Conservation (phyloP, 345 rosid species). For the Brassica napus region Da-Ae NC_063445.1:26076501-26077000, state of each 20-base stretch:
- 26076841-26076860: constrained; percentile 73
- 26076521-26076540: no score
- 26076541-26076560: no score
- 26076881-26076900: constrained; percentile 77
- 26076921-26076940: constrained; percentile 98
- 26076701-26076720: constrained; percentile 54
- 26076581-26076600: no score
- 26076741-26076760: constrained; percentile 76
- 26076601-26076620: no score
- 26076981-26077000: constrained; percentile 81
- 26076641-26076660: no score
- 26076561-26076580: no score
- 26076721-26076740: constrained; percentile 76
- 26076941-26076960: constrained; percentile 83
- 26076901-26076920: constrained; percentile 94
- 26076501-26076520: no score
- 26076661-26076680: no score
- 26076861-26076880: constrained; percentile 64
- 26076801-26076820: constrained; percentile 89
- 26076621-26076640: no score
- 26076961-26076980: constrained; percentile 88
- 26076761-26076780: constrained; percentile 59
- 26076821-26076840: constrained; percentile 83
- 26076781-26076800: constrained; percentile 86
- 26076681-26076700: background rate